A percentile compares a stretch with the other conserved stretches of the same genome.
Conservation (phyloP, 2,329 filamentous ascomycete species). For the Clarireedia sp. region DNA sequence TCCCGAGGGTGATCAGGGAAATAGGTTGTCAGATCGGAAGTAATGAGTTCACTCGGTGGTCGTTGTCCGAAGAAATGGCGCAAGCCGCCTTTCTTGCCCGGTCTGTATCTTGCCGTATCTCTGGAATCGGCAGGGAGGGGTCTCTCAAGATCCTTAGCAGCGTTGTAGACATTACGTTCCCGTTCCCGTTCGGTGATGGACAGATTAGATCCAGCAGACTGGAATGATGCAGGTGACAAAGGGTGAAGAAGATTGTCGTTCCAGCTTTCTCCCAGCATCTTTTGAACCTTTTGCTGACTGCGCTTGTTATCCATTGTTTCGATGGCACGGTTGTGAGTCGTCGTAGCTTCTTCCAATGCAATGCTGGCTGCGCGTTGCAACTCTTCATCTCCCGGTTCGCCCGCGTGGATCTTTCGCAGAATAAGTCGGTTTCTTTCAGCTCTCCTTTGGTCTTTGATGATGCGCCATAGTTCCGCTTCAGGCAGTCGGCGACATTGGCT, state of each 20-base stretch:
- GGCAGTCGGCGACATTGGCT: conserved; percentile 72
- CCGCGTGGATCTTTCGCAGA: conserved; percentile 82
- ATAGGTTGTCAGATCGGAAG: conserved; percentile 91
- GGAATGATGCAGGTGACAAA: conserved; percentile 70
- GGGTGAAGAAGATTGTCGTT: conserved; percentile 74
- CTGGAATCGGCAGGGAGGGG: conserved; percentile 36
- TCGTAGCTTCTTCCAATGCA: conserved; percentile 76
- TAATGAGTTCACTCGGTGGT: conserved; percentile 94
- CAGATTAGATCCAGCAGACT: conserved; percentile 30
- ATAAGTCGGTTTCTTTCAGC: conserved; percentile 88
- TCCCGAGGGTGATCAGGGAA: conserved; percentile 93
- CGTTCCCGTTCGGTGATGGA: conserved; percentile 54
- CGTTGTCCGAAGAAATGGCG: conserved; percentile 85
- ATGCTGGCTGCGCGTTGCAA: conserved; percentile 82
- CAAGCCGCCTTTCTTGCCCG: conserved; percentile 49
- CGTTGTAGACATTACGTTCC: conserved; percentile 56
- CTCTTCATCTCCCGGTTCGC: conserved; percentile 81
- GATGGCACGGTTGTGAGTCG: conserved; percentile 58
- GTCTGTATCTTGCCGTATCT: conserved; percentile 26
- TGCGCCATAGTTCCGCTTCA: conserved; percentile 81
- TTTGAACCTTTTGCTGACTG: conserved; percentile 81
- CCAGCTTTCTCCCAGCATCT: conserved; percentile 81
- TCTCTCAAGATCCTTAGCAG: conserved; percentile 50
- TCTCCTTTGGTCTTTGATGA: conserved; percentile 78
- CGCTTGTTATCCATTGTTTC: conserved; percentile 59